Evolutionary conservation across 345 rosid species (phyloP).

Genomic region (Citrus sinensis): DNA sequence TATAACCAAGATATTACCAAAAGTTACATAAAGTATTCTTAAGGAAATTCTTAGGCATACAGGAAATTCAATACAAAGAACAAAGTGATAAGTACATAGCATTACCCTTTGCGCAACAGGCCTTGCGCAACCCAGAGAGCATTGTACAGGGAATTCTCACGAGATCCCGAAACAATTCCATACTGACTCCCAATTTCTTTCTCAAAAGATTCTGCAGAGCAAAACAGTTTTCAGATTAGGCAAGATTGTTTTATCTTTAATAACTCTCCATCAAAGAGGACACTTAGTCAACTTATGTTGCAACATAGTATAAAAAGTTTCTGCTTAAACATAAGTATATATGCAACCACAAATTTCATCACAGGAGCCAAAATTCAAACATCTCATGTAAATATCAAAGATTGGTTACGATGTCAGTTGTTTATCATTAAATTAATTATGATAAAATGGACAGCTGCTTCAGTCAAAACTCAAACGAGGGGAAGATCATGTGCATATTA

Average conservation of each 20-base stretch:
- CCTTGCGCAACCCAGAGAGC: slow-evolving; percentile 99
- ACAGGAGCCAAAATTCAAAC: background rate
- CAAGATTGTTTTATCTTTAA: slow-evolving; percentile 1
- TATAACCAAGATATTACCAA: slow-evolving; percentile 18
- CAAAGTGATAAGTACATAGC: background rate
- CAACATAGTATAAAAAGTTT: background rate
- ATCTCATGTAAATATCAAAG: background rate
- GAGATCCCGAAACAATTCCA: slow-evolving; percentile 80
- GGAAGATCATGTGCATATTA: background rate
- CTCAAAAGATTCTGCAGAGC: slow-evolving; percentile 58
- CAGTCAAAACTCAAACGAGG: background rate
- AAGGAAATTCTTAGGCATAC: background rate
- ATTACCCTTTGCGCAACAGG: slow-evolving; percentile 90
- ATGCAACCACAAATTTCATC: background rate
- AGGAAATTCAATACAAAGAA: background rate
- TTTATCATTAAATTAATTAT: background rate
- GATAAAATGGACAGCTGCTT: background rate
- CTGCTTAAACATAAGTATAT: background rate
- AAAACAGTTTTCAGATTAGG: slow-evolving; percentile 11
- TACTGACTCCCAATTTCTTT: slow-evolving; percentile 82
- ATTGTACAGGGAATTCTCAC: slow-evolving; percentile 88
- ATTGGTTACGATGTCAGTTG: too few relatives aligned
- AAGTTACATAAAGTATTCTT: background rate
- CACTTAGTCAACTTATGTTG: background rate
- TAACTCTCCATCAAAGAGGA: background rate